phyloP scores from a whole-genome alignment of 257 asterid species.

The Nicotiana noctiflora region DNA sequence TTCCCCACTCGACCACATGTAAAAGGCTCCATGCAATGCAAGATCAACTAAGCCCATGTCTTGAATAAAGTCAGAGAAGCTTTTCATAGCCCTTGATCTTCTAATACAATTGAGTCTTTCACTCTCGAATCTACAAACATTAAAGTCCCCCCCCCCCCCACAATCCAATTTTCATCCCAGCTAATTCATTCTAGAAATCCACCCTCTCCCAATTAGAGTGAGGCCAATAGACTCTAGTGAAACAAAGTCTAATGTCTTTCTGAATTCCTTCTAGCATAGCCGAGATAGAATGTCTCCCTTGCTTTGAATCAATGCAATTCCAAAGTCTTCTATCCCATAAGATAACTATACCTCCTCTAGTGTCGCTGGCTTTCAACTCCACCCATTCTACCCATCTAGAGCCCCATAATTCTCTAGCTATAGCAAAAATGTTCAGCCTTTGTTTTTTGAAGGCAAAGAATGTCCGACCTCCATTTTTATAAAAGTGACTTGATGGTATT shows the following conservation, averaged over 20 bases:
- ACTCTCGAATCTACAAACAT: not conserved
- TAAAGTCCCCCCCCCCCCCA: not conserved
- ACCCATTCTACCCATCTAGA: not conserved
- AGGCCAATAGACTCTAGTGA: not conserved
- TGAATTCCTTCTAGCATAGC: not conserved
- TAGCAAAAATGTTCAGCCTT: not conserved
- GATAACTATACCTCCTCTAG: not conserved
- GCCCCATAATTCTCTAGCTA: not conserved
- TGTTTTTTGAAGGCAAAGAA: not conserved
- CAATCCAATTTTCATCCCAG: not conserved
- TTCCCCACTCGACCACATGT: not conserved
- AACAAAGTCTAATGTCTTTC: not conserved
- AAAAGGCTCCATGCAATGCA: no score
- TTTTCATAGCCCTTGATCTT: no score
- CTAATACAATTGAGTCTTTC: not conserved
- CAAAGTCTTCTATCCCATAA: not conserved
- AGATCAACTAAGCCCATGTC: no score
- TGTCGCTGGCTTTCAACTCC: not conserved
- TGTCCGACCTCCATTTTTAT: not conserved
- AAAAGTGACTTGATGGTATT: not conserved
- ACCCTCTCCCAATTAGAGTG: not conserved
- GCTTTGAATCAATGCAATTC: no score
- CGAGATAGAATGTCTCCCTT: not conserved
- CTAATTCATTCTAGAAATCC: not conserved
- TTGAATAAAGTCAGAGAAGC: no score